These are phyloP conservation scores for Asterochloris sp. DNA, from an alignment of 139 green algal genomes.

Conservation along the genomic window DNA sequence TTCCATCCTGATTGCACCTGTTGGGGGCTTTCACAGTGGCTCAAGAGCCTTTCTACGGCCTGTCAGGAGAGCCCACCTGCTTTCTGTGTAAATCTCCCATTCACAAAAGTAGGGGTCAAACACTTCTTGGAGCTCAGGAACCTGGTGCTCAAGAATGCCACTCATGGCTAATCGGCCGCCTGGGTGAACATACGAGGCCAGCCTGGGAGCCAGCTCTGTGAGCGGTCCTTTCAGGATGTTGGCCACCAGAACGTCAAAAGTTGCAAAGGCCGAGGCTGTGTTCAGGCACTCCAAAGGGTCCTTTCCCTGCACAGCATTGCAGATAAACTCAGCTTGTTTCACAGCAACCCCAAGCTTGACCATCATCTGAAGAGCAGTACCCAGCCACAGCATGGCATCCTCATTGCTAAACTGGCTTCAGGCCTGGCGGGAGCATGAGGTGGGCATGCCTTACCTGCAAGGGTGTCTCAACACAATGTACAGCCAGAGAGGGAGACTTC, in stretches of 20 bases:
- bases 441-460: too few species aligned
- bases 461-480: too few species aligned
- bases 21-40: too few species aligned
- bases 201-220: constrained; percentile 43
- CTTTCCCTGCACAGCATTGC: background rate
- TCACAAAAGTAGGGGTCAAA: too few species aligned
- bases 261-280: background rate
- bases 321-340: background rate
- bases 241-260: constrained; percentile 67
- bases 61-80: too few species aligned
- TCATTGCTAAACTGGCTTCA: too few species aligned
- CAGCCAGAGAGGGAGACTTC: too few species aligned
- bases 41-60: too few species aligned
- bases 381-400: background rate
- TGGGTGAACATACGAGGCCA: background rate
- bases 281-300: constrained; percentile 2
- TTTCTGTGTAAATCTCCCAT: too few species aligned
- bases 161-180: background rate
- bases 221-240: constrained; percentile 86
- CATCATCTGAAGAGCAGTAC: background rate
- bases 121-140: background rate
- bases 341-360: background rate
- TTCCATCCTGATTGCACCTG: too few species aligned
- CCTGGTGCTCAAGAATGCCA: constrained; percentile 6
- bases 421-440: too few species aligned